Evolutionary conservation across 108 stramenopile genomes (phyloP), one percentile per base, ranked within the genome.

Genomic region (Bacterosira constricta): DNA sequence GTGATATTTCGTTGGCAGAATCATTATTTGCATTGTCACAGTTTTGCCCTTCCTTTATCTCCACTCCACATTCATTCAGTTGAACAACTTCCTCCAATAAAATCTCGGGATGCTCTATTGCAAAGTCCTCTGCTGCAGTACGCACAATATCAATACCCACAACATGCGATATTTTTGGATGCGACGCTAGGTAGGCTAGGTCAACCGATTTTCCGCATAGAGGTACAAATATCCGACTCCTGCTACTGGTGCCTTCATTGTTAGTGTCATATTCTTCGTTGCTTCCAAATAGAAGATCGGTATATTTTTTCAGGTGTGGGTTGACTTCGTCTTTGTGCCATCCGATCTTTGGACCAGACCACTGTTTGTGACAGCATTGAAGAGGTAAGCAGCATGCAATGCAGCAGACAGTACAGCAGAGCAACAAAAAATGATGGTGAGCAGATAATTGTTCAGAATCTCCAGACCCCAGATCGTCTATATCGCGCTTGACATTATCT

Each of bases 171-270:
- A 85, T 79, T 27, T 49, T 55, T 13, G 69, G 49, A 54, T 81
- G 59, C 1, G 44, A 56, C 9, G 90, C 83, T 21, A 94, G 72
- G 61, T 70, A 89, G 4, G 88, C 85, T 83, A 94, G 80, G 53
- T 94, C 93, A 12, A 91, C 75, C 37, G 93, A 84, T 76, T 94
- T 94, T 45, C 93, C 93, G 67, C 93, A 94, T 15, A 94, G 79
- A n/a, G 93, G 93, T 26, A 94, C 88, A 53, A 94, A 88, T 32
- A 90, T 59, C 42, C 72, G 60, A 36, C 29, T 39, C 15, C 55
- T 37, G 27, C 17, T 42, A 29, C 25, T 17, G 11, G 25, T 26
- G 3, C 25, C 27, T 44, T 63, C 1, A 26, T 32, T 30, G 4
- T 36, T 18, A n/a, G n/a, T n/a, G n/a, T n/a, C n/a, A n/a, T n/a